phyloP scores from a whole-genome alignment of 2,329 filamentous ascomycete species.

The Xylaria sp. region DNA sequence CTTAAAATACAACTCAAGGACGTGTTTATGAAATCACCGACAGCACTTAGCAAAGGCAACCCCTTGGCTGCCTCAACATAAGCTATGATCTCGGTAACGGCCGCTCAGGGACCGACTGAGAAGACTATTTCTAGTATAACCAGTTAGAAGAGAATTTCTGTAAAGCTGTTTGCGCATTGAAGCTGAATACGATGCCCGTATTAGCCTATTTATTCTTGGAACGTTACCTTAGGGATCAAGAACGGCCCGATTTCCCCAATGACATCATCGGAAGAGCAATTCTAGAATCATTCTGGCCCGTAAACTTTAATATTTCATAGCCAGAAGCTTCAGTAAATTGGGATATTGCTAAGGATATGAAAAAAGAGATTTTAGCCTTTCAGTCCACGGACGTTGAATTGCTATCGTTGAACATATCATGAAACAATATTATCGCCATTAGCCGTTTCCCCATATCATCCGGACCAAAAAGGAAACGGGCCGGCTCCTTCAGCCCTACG shows the following conservation, averaged over 20 bases:
- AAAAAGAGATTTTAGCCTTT: not conserved
- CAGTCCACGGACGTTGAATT: not conserved
- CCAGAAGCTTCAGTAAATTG: not conserved
- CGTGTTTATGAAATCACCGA: not conserved
- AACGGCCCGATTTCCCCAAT: slow-evolving; percentile 18
- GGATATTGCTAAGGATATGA: not conserved
- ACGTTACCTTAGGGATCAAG: not conserved
- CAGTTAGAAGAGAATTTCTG: not conserved
- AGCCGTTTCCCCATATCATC: not conserved
- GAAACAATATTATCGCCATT: not conserved
- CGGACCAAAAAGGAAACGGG: not conserved
- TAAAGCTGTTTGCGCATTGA: not conserved
- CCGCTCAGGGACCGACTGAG: not conserved
- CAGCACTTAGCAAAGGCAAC: not conserved
- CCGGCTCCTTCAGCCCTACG: slow-evolving; percentile 32
- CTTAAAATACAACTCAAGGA: slow-evolving; percentile 1
- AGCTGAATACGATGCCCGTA: slow-evolving; percentile 22
- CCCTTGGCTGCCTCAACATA: slow-evolving; percentile 15
- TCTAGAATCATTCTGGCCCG: not conserved
- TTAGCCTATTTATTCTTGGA: slow-evolving; percentile 14
- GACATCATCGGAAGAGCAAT: not conserved
- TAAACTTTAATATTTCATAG: not conserved
- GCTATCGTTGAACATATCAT: not conserved
- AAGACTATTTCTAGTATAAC: not conserved
- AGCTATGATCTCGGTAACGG: slow-evolving; percentile 4